Base-by-base conservation (phyloP, 305 asterid genomes). In the Fraxinus xanthoxyloides region DNA sequence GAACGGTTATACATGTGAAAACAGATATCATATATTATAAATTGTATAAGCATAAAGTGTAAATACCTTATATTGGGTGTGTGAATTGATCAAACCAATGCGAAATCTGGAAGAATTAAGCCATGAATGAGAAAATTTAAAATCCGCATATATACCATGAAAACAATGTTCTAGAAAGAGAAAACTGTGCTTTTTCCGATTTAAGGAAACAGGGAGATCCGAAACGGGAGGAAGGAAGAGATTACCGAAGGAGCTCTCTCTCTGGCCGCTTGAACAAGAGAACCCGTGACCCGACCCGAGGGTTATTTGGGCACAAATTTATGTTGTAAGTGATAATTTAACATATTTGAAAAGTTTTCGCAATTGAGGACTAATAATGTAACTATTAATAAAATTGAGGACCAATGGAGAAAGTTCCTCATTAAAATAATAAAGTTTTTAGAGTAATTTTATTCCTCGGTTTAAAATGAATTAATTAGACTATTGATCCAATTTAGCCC, bases 201-300 rank as follows among this genome's bases (percentile, higher is more conserved):
- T 87, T 87, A 87, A 87, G 84, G 84, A 85, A 85, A 67, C 35
- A 28, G 36, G 83, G 78, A 87, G 89, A 87, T 87, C 92, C 90
- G 88, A 85, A 87, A 87, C 72, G 86, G 84, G 85, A 79, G 90
- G 81, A 84, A 76, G 54, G 46, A 34, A 34, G 67, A 21, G 7
- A 80, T 6, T 19, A 65, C 24, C 72, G 72, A 24, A 24, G 34
- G 34, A 28, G n/a, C 72, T 23, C 1, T 67, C 15, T 28, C 15
- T 24, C n/a, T 28, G 74, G 21, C 21, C 35, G 21, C 35, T 10
- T 67, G 8, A 67, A 26, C 74, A 4, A 7, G 1, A 26, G 35
- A 61, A 15, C 74, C 74, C 21, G 74, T 28, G 36, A 28, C 38
- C 38, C 38, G 74, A 13, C 74, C 74, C 74, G 38, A 30, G 35